Percentiles rank a stretch among this genome's conserved stretches.
phyloP scores from a whole-genome alignment of 2,329 filamentous ascomycete species.

The Myriosclerotinia scirpicola region DNA sequence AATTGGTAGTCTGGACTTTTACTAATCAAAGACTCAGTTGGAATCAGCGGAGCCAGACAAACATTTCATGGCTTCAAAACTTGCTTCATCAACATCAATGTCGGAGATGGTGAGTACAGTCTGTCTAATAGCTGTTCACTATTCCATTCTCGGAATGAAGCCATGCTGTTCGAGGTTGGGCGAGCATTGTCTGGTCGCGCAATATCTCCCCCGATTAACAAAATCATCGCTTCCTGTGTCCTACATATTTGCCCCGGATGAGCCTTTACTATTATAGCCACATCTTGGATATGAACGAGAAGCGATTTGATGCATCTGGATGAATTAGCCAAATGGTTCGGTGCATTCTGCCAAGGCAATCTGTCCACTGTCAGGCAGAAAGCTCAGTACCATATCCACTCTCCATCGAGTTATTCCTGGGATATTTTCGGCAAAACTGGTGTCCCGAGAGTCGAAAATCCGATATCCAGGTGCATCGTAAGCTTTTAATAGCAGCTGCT shows the following conservation, averaged over 20 bases:
- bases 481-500: background rate
- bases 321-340: background rate
- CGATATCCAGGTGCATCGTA: background rate
- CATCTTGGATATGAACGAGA: background rate
- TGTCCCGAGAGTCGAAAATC: constrained; percentile 10
- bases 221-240: background rate
- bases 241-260: background rate
- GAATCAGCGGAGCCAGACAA: background rate
- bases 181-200: constrained; percentile 7
- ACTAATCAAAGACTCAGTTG: background rate
- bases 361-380: background rate
- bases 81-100: background rate
- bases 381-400: constrained; percentile 18
- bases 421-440: background rate
- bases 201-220: background rate
- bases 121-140: constrained; percentile 28
- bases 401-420: background rate
- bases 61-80: background rate
- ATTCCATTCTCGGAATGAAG: constrained; percentile 28
- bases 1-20: background rate
- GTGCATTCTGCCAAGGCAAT: constrained; percentile 3
- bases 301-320: constrained; percentile 4
- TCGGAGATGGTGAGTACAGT: constrained; percentile 20
- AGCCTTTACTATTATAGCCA: background rate
- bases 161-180: constrained; percentile 24